These are phyloP conservation scores for Coleophoma eucalyptorum DNA, from an alignment of 2,329 filamentous ascomycete genomes.

Conservation along the genomic window DNA sequence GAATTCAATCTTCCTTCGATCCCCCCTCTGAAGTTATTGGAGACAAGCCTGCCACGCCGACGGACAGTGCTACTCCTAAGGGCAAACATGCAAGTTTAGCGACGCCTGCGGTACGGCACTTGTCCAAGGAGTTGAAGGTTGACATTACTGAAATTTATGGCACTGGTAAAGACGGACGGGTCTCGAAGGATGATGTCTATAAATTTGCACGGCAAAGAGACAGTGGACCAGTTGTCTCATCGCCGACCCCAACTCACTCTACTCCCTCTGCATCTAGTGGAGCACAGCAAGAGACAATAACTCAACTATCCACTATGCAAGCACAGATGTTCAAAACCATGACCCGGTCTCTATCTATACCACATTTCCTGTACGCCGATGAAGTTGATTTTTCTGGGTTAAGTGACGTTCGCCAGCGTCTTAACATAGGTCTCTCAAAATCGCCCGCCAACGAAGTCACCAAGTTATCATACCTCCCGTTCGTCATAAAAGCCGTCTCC, in stretches of 20 bases:
- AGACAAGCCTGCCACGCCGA: neutral
- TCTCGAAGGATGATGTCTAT: slow-evolving; percentile 88
- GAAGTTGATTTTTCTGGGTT: slow-evolving; percentile 80
- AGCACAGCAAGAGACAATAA: slow-evolving; percentile 62
- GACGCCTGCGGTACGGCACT: slow-evolving; percentile 86
- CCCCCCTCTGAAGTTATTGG: slow-evolving; percentile 1
- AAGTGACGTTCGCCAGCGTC: slow-evolving; percentile 64
- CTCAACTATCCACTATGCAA: slow-evolving; percentile 74
- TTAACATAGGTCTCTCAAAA: slow-evolving; percentile 61
- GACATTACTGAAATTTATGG: slow-evolving; percentile 76
- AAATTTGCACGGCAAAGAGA: slow-evolving; percentile 58
- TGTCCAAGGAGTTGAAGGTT: slow-evolving; percentile 75
- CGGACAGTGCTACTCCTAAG: slow-evolving; percentile 6
- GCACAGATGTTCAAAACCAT: slow-evolving; percentile 96
- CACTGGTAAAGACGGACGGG: slow-evolving; percentile 85
- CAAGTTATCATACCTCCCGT: slow-evolving; percentile 86
- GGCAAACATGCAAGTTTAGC: slow-evolving; percentile 73
- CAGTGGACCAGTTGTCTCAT: slow-evolving; percentile 22
- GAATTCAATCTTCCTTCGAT: slow-evolving; percentile 8
- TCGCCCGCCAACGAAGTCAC: slow-evolving; percentile 35
- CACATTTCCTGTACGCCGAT: slow-evolving; percentile 93
- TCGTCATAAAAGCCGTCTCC: slow-evolving; percentile 94
- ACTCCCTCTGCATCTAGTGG: slow-evolving; percentile 14
- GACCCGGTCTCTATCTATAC: slow-evolving; percentile 86
- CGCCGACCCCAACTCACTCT: slow-evolving; percentile 9